Conservation (phyloP, 441 rosid species). For the Sinapis alba region DNA sequence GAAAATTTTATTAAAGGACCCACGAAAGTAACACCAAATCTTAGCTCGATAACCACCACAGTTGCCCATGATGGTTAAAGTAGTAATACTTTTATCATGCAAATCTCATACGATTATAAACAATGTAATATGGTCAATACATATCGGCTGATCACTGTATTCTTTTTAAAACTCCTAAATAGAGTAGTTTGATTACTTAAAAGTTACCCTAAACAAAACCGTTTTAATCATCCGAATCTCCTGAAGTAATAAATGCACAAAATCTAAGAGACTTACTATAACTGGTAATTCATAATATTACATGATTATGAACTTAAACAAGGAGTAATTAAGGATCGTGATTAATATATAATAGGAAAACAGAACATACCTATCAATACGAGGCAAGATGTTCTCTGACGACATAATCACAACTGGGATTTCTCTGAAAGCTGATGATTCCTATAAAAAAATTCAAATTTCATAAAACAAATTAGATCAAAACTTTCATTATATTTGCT, state of each 20-base stretch:
- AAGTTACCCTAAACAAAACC: constrained; percentile 23
- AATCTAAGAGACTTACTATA: constrained; percentile 14
- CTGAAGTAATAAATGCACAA: constrained; percentile 24
- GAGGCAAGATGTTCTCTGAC: constrained; percentile 78
- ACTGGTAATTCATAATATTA: not conserved
- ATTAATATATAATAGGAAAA: not conserved
- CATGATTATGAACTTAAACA: constrained; percentile 1
- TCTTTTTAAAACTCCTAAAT: not conserved
- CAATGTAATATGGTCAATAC: constrained; percentile 25
- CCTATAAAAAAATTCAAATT: constrained; percentile 44
- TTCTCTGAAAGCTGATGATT: constrained; percentile 73
- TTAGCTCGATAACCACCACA: constrained; percentile 29
- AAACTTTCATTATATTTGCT: not conserved
- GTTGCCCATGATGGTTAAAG: constrained; percentile 34
- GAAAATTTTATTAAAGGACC: constrained; percentile 10
- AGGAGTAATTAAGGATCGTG: not conserved
- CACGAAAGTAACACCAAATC: constrained; percentile 33
- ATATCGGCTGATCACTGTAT: constrained; percentile 15
- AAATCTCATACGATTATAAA: constrained; percentile 6
- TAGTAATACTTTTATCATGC: constrained; percentile 9
- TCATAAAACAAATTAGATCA: not conserved
- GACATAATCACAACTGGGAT: constrained; percentile 94
- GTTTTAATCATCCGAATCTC: constrained; percentile 28
- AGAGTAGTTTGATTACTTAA: constrained; percentile 15
- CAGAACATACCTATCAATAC: constrained; percentile 71